These are phyloP conservation scores for Globisporangium radiosum DNA, from an alignment of 352 stramenopile genomes.

Conservation along the genomic window DNA sequence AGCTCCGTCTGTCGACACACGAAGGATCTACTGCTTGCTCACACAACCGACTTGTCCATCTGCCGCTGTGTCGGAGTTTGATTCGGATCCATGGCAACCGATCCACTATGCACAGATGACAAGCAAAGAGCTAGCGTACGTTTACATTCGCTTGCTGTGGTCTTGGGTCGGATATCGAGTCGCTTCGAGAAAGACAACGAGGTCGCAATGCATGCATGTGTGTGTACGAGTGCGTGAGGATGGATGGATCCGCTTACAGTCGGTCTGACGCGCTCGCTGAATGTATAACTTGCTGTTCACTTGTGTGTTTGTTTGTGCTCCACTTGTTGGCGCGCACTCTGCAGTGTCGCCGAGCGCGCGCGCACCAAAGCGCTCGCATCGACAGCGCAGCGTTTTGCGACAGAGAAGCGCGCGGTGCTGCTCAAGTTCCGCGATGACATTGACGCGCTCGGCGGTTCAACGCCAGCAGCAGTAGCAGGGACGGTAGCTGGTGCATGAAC, in stretches of 20 bases:
- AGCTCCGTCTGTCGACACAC: too few relatives aligned
- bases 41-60: neutral
- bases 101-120: slow-evolving; percentile 11
- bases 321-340: neutral
- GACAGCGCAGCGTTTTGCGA: slow-evolving; percentile 17
- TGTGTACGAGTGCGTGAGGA: neutral
- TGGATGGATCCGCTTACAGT: too few relatives aligned
- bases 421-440: slow-evolving; percentile 17
- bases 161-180: too few relatives aligned
- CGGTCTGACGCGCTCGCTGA: too few relatives aligned
- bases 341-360: slow-evolving; percentile 13
- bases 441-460: neutral
- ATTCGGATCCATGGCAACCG: too few relatives aligned
- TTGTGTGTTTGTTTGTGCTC: neutral
- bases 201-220: neutral
- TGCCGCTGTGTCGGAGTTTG: too few relatives aligned
- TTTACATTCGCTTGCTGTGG: neutral
- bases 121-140: slow-evolving; percentile 17
- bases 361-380: slow-evolving; percentile 12
- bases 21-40: neutral
- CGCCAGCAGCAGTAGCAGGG: too few relatives aligned
- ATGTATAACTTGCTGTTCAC: too few relatives aligned
- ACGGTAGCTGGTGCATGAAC: too few relatives aligned
- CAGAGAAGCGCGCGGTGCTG: slow-evolving; percentile 25
- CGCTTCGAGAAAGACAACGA: too few relatives aligned